phyloP scores from a whole-genome alignment of 208 protist genomes.

The Zelonia costaricensis region DNA sequence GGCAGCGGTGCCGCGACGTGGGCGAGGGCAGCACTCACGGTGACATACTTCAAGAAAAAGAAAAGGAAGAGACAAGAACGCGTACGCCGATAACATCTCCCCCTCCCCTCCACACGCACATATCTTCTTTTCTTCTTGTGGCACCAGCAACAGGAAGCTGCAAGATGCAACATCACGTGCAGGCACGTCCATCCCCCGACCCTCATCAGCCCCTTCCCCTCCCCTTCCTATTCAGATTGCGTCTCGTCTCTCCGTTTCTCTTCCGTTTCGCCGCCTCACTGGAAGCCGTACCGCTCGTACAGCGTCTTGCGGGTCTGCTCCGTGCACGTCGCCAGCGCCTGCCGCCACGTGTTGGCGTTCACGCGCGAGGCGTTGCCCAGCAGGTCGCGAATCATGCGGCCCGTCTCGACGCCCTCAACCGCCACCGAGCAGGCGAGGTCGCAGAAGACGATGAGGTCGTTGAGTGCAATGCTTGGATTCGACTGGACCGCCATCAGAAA shows the following conservation, averaged over 20 bases:
- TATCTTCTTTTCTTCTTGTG: no score
- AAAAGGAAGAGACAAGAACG: no score
- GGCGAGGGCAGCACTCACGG: no score
- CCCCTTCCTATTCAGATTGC: neutral
- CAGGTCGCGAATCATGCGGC: constrained; percentile 50
- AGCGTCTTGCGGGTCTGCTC: constrained; percentile 52
- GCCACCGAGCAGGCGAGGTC: constrained; percentile 61
- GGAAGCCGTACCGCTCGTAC: constrained; percentile 73
- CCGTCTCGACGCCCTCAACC: constrained; percentile 36
- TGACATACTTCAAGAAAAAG: no score
- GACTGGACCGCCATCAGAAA: constrained; percentile 61
- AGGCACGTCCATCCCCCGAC: no score
- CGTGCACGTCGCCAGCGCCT: constrained; percentile 41
- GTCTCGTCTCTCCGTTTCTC: neutral
- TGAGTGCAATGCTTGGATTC: constrained; percentile 17
- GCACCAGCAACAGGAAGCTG: no score
- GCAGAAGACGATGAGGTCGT: constrained; percentile 57
- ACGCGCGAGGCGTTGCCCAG: constrained; percentile 34
- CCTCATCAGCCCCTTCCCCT: neutral
- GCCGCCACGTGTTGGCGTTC: constrained; percentile 45
- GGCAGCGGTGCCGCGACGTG: no score
- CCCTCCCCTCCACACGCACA: no score
- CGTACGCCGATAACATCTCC: no score
- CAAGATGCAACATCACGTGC: no score
- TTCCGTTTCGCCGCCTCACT: constrained; percentile 27